These are phyloP conservation scores for Parachaetomium inaequale DNA, from an alignment of 495 filamentous ascomycete genomes.

Conservation along the genomic window DNA sequence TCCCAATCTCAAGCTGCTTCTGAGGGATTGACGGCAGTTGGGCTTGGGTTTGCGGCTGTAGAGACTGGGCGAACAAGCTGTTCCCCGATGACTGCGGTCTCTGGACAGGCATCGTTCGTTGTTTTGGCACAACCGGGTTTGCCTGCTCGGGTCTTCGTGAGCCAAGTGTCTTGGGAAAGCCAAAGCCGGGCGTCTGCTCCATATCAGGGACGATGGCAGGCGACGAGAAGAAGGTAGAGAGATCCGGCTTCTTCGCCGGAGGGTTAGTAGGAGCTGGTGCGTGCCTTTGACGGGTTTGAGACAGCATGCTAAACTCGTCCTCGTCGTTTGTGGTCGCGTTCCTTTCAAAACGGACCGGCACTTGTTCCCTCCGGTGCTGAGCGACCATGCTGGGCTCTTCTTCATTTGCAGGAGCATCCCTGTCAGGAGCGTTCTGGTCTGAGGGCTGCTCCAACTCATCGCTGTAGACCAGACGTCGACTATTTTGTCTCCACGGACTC, in stretches of 20 bases:
- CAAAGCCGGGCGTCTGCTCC: conserved; percentile 2
- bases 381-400: conserved; percentile 33
- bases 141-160: neutral
- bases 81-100: conserved; percentile 9
- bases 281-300: conserved; percentile 12
- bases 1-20: conserved; percentile 27
- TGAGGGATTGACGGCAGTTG: conserved; percentile 30
- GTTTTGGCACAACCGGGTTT: neutral
- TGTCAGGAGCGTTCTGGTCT: neutral
- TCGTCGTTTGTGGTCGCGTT: conserved; percentile 2
- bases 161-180: conserved; percentile 12
- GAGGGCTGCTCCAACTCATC: conserved; percentile 28
- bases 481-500: conserved; percentile 44
- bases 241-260: conserved; percentile 33
- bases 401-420: neutral
- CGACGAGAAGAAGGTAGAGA: conserved; percentile 48
- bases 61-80: conserved; percentile 15
- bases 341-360: neutral
- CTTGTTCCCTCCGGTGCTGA: neutral
- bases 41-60: neutral
- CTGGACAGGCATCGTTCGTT: neutral
- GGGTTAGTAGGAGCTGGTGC: neutral
- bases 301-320: conserved; percentile 39
- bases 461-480: conserved; percentile 30
- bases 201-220: conserved; percentile 38